Evolutionary conservation across 345 rosid species (phyloP).

Genomic region (Boechera divaricarpa): DNA sequence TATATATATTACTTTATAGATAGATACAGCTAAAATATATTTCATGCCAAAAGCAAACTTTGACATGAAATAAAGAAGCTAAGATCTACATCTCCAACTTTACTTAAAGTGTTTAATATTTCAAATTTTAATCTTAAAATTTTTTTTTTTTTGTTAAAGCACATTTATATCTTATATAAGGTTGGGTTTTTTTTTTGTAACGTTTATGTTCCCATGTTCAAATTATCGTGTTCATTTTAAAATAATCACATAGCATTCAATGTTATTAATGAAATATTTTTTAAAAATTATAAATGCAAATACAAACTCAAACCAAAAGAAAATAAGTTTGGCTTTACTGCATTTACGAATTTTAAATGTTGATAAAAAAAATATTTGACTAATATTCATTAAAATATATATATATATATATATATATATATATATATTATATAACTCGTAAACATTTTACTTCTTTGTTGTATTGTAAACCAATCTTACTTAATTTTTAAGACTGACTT

Average conservation of each 20-base stretch:
- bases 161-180: background rate
- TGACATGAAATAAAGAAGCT: conserved; percentile 6
- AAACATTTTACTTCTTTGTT: background rate
- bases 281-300: background rate
- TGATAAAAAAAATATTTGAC: background rate
- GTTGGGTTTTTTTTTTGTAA: background rate
- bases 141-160: background rate
- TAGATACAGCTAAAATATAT: background rate
- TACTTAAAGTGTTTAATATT: background rate
- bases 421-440: background rate
- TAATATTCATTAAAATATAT: background rate
- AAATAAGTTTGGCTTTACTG: conserved; percentile 3
- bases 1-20: conserved; percentile 8
- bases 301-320: background rate
- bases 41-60: conserved; percentile 8
- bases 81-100: conserved; percentile 1
- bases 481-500: background rate
- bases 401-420: no score
- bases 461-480: background rate
- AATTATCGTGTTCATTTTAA: background rate
- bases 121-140: background rate
- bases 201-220: background rate
- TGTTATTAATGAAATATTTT: background rate
- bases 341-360: background rate
- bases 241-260: background rate